A percentile compares a stretch with the other conserved stretches of the same genome.
Evolutionary conservation across 2,329 filamentous ascomycete genomes (phyloP).

Genomic region (Fusarium abutilonis): DNA sequence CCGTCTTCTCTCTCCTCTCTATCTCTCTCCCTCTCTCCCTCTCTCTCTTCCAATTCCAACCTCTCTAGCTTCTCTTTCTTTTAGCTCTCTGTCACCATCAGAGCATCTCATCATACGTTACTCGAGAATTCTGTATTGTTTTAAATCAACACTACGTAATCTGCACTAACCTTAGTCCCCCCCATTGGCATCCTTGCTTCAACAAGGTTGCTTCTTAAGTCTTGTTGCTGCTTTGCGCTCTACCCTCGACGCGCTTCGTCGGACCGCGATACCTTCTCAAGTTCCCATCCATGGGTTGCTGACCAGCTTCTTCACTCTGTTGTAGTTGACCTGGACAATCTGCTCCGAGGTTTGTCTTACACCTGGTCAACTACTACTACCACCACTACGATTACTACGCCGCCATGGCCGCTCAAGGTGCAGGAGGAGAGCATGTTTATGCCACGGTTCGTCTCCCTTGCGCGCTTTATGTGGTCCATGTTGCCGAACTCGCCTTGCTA

Average conservation of each 20-base stretch:
- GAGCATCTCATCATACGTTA: not conserved
- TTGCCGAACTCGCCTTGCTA: slow-evolving; percentile 4
- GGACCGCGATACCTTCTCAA: slow-evolving; percentile 20
- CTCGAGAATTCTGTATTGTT: slow-evolving; percentile 5
- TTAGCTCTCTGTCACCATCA: not conserved
- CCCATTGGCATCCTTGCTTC: slow-evolving; percentile 22
- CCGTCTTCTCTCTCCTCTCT: slow-evolving; percentile 5
- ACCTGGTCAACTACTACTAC: slow-evolving; percentile 29
- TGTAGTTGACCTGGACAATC: slow-evolving; percentile 39
- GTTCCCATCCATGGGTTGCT: slow-evolving; percentile 40
- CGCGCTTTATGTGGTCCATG: slow-evolving; percentile 9
- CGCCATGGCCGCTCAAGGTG: slow-evolving; percentile 51
- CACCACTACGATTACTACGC: slow-evolving; percentile 5
- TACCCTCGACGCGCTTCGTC: slow-evolving; percentile 32
- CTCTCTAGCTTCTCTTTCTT: not conserved
- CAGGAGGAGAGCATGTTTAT: slow-evolving; percentile 60
- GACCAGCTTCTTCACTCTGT: slow-evolving; percentile 32
- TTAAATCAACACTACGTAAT: slow-evolving; percentile 9
- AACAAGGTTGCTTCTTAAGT: slow-evolving; percentile 13
- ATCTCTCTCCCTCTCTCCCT: not conserved
- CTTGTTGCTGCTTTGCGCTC: slow-evolving; percentile 20
- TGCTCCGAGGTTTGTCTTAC: slow-evolving; percentile 35
- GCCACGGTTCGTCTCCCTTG: slow-evolving; percentile 60
- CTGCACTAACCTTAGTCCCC: slow-evolving; percentile 18
- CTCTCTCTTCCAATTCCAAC: slow-evolving; percentile 1